Base-by-base conservation (phyloP, 257 asterid species). In the Penstemon davidsonii region DNA sequence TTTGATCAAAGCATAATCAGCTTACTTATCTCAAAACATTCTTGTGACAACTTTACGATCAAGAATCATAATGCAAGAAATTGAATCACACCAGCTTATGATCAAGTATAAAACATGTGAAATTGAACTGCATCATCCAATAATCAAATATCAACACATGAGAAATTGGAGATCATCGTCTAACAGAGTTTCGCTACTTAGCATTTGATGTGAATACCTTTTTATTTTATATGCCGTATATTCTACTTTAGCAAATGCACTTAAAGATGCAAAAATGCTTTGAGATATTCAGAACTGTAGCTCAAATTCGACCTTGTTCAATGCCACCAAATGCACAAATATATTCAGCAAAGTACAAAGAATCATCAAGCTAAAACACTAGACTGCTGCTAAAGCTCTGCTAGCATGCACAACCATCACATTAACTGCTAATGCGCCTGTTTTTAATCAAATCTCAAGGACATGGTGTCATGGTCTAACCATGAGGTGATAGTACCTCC, bases 401-500 rank as follows among this genome's bases (percentile, higher is more conserved):
- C 5, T 62, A 42, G 41, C 25, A 43, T 7, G 49, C 62, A 60
- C 33, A 51, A 45, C 8, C 40, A 72, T 4, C 66, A 25, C 54
- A 37, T 46, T 15, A 41, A 55, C 12, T 4, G 25, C 71, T 19
- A 56, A 63, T 41, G 25, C n/a, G n/a, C 13, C 62, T 43, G 0
- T 53, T 54, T 53, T 55, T 53, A 41, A 53, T 10, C 50, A 18
- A 36, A 51, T 50, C 19, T 6, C 33, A 25, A 25, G 33, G 2
- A 25, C 33, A 25, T 25, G 33, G 33, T 1, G 33, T 25, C 33
- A 25, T 25, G 33, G 2, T 25, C 2, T 25, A 25, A 25, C 33
- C 33, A 25, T 25, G 36, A 69, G 39, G 62, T 55, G 72, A 41
- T 46, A 77, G 47, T 79, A 93, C 97, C 96, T 82, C 83, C 76